Evolutionary conservation across 1,139 yeast species (phyloP), one percentile per base, ranked within the genome.

Genomic region (Kodamaea suecica): DNA sequence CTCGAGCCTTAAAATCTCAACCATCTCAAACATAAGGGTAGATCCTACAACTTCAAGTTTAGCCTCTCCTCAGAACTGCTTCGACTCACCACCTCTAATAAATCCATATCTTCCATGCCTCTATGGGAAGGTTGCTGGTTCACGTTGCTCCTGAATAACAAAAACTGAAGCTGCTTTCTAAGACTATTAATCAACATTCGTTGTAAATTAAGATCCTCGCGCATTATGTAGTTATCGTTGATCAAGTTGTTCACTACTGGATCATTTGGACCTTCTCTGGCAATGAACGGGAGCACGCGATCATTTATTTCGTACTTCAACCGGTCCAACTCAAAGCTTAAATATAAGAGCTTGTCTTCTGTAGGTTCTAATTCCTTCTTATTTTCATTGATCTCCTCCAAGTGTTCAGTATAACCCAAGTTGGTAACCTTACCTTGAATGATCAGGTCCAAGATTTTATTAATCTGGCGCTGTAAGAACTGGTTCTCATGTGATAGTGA

Each of bases 391-490:
- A 73, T 65, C 41, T 73, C 78, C 48, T 73, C 78, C 11, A 71
- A 47, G 2, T 67, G 64, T 36, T 72, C 69, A 34, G 64, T 60
- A 44, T 70, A 73, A 0, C 80, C 80, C 15, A 74, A 50, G 44
- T 75, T 75, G 5, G 78, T 69, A 21, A 75, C 54, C 44, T 67
- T 73, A 1, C 80, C 80, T 41, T 69, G 78, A 4, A 70, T 59
- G 5, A 74, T 61, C 33, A 74, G 69, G 45, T 70, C 72, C 41
- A 75, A 53, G 3, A 76, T 66, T 36, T 63, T 64, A 32, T 72
- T 63, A 29, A 76, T 57, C 46, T 74, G 79, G 20, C 53, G 47
- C 37, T 67, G 74, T 26, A 69, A 47, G 34, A 52, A 56, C n/a
- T 36, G 37, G 37, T 68, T 53, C 19, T 53, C 55, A 2, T 30